Percentiles rank a stretch among this genome's conserved stretches.
Evolutionary conservation across 1,284 basidiomycete species (phyloP).

Genomic region (Papiliotrema terrestris): DNA sequence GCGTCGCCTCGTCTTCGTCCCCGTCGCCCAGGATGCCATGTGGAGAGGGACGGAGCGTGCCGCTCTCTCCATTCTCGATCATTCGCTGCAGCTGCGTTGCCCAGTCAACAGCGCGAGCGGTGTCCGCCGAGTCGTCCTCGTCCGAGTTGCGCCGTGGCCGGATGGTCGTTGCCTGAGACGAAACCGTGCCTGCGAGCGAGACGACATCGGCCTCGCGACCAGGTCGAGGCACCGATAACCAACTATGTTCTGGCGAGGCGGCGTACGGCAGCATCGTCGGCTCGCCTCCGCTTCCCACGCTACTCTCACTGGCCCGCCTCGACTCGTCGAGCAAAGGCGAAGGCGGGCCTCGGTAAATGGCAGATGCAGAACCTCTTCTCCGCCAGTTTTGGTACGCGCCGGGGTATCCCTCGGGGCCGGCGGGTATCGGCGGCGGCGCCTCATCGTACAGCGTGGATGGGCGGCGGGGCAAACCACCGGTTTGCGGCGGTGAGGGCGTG

Average conservation of each 20-base stretch:
- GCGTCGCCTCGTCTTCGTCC: slow-evolving; percentile 34
- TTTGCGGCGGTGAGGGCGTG: slow-evolving; percentile 29
- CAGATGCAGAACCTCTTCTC: slow-evolving; percentile 27
- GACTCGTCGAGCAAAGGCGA: slow-evolving; percentile 10
- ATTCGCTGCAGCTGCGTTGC: slow-evolving; percentile 22
- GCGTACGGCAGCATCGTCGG: slow-evolving; percentile 21
- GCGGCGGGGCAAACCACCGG: slow-evolving; percentile 25
- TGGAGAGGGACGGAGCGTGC: neutral
- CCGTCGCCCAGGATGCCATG: slow-evolving; percentile 8
- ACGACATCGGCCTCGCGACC: slow-evolving; percentile 11
- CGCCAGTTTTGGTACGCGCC: slow-evolving; percentile 13
- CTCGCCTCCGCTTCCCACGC: slow-evolving; percentile 8
- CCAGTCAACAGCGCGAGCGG: slow-evolving; percentile 37
- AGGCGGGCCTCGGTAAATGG: slow-evolving; percentile 1
- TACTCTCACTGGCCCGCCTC: slow-evolving; percentile 21
- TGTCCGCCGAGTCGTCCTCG: slow-evolving; percentile 33
- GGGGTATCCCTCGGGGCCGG: slow-evolving; percentile 7
- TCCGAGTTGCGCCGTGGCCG: slow-evolving; percentile 14
- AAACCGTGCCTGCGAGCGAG: slow-evolving; percentile 27
- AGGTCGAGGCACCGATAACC: slow-evolving; percentile 13
- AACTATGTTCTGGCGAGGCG: slow-evolving; percentile 19
- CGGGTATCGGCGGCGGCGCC: slow-evolving; percentile 13
- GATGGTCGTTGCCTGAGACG: slow-evolving; percentile 32
- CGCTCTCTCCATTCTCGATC: slow-evolving; percentile 17
- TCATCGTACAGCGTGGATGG: slow-evolving; percentile 32